Evolutionary conservation across 1,284 basidiomycete genomes (phyloP).

Genomic region (Puccinia triticina): DNA sequence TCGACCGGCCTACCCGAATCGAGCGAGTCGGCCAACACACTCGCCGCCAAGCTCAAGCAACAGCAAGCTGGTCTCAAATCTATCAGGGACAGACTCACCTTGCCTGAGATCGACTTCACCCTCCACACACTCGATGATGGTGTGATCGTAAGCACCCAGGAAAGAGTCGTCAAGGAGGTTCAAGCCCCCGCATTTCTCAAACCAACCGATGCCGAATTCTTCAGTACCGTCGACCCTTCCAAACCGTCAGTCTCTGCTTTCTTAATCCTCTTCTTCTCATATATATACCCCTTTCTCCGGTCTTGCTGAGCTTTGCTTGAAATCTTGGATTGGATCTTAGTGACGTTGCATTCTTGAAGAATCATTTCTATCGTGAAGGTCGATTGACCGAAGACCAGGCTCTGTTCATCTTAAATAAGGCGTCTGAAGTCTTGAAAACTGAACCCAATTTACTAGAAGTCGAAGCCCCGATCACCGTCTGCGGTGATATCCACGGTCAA

Average conservation of each 20-base stretch:
- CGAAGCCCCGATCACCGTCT: conserved; percentile 92
- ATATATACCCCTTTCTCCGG: background rate
- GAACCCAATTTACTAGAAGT: conserved; percentile 90
- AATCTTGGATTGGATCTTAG: conserved; percentile 13
- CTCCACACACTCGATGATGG: conserved; percentile 71
- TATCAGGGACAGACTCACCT: conserved; percentile 63
- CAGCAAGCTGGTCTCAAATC: conserved; percentile 52
- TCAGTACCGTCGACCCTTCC: conserved; percentile 75
- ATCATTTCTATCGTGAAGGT: conserved; percentile 97
- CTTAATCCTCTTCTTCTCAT: background rate
- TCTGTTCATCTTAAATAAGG: conserved; percentile 77
- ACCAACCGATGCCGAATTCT: conserved; percentile 93
- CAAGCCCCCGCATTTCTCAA: conserved; percentile 91
- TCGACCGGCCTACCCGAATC: conserved; percentile 44
- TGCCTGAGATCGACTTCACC: conserved; percentile 80
- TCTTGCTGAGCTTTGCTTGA: conserved; percentile 2
- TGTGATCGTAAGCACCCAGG: conserved; percentile 78
- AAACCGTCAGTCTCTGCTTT: conserved; percentile 66
- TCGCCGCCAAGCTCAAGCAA: conserved; percentile 49
- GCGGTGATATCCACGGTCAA: conserved; percentile 96
- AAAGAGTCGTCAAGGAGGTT: conserved; percentile 84
- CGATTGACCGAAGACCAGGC: conserved; percentile 68
- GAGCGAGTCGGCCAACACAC: conserved; percentile 11
- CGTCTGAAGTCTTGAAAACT: conserved; percentile 72
- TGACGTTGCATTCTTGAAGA: conserved; percentile 96